Evolutionary conservation across 2,329 filamentous ascomycete genomes (phyloP).

Genomic region (Monosporascus cannonballus): DNA sequence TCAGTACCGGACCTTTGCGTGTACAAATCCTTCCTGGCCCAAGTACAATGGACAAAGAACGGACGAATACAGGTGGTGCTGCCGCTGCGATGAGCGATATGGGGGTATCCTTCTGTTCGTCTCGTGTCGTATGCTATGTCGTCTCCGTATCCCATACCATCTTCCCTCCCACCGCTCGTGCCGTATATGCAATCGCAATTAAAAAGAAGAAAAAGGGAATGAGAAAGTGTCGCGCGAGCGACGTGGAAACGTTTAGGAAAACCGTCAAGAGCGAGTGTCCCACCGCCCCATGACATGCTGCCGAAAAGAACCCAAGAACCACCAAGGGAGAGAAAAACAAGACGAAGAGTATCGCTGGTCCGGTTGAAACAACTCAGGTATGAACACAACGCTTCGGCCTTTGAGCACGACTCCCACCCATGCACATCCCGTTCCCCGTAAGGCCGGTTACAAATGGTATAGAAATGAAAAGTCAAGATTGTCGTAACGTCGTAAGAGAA

Average conservation of each 20-base stretch:
- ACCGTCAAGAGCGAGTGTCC: slow-evolving; percentile 27
- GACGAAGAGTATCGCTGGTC: slow-evolving; percentile 11
- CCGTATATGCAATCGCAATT: slow-evolving; percentile 20
- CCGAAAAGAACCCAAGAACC: slow-evolving; percentile 14
- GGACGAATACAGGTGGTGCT: slow-evolving; percentile 7
- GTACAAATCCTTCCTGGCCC: slow-evolving; percentile 14
- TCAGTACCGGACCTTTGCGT: slow-evolving; percentile 23
- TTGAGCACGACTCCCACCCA: slow-evolving; percentile 22
- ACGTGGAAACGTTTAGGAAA: slow-evolving; percentile 27
- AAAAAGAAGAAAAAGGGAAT: slow-evolving; percentile 10
- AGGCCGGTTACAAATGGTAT: slow-evolving; percentile 23
- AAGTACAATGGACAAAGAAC: slow-evolving; percentile 21
- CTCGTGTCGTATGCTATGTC: slow-evolving; percentile 27
- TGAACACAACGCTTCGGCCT: slow-evolving; percentile 22
- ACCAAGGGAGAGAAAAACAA: slow-evolving; percentile 7
- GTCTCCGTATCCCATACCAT: slow-evolving; percentile 11
- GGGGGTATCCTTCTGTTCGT: slow-evolving; percentile 29
- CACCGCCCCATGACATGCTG: slow-evolving; percentile 21
- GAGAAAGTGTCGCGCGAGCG: slow-evolving; percentile 28
- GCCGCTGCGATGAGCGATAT: slow-evolving; percentile 21
- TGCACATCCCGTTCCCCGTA: slow-evolving; percentile 16
- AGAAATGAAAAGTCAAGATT: slow-evolving; percentile 22
- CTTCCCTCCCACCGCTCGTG: slow-evolving; percentile 15
- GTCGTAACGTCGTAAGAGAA: slow-evolving; percentile 31
- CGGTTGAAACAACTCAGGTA: slow-evolving; percentile 7